A percentile compares a stretch with the other conserved stretches of the same genome.
These are phyloP conservation scores for Penicillium palitans DNA, from an alignment of 2,329 filamentous ascomycete genomes.

Conservation along the genomic window DNA sequence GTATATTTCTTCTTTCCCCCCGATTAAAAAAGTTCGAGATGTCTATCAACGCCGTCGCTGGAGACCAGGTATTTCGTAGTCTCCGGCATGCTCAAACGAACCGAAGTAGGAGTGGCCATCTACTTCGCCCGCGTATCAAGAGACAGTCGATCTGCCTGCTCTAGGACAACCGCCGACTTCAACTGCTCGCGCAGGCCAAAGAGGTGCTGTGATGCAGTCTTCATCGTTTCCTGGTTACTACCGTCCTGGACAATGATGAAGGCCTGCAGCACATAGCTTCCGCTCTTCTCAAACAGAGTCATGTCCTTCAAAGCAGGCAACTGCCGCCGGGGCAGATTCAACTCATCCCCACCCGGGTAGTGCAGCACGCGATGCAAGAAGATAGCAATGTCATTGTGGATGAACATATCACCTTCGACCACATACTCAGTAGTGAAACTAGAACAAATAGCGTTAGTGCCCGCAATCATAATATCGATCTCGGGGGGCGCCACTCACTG, in stretches of 20 bases:
- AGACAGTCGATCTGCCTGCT: slow-evolving; percentile 58
- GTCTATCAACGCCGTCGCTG: neutral
- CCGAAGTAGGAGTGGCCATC: slow-evolving; percentile 5
- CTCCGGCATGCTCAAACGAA: neutral
- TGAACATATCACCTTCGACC: slow-evolving; percentile 58
- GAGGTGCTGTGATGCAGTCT: slow-evolving; percentile 56
- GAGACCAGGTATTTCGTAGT: neutral
- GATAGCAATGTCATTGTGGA: slow-evolving; percentile 59
- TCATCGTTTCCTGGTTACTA: slow-evolving; percentile 55
- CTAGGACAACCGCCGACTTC: slow-evolving; percentile 57
- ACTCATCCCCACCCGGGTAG: slow-evolving; percentile 43
- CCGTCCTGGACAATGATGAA: slow-evolving; percentile 58
- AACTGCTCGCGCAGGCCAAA: slow-evolving; percentile 56
- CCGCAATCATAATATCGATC: slow-evolving; percentile 11
- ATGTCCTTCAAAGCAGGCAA: slow-evolving; percentile 50
- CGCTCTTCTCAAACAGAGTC: slow-evolving; percentile 55
- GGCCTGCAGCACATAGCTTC: slow-evolving; percentile 59
- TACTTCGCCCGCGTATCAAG: slow-evolving; percentile 62
- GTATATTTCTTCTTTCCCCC: slow-evolving; percentile 5
- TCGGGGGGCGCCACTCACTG: slow-evolving; percentile 43
- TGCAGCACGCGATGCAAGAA: slow-evolving; percentile 57
- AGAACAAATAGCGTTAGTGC: slow-evolving; percentile 14
- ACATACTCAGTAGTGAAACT: slow-evolving; percentile 61
- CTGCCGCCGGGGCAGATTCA: slow-evolving; percentile 34
- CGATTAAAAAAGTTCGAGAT: neutral